Conservation (phyloP, 176 grass and related monocot species). For the Aegilops longissima region DNA sequence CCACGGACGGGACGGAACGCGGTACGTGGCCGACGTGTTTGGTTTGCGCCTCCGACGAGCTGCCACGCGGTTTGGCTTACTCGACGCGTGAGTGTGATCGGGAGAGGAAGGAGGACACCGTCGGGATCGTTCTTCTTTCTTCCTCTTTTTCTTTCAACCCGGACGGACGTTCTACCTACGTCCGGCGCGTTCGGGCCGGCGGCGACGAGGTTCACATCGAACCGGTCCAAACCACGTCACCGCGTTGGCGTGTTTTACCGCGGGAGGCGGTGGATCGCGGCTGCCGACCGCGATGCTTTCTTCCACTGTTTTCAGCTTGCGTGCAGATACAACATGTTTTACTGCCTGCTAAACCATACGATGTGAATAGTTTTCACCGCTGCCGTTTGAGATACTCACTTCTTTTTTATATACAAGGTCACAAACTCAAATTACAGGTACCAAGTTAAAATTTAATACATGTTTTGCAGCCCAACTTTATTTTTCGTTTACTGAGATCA, state of each 20-base stretch:
- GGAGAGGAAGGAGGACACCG: not conserved
- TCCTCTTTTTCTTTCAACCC: not conserved
- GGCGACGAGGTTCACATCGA: constrained; percentile 23
- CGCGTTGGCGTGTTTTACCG: not conserved
- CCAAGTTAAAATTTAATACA: no score
- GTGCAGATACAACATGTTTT: not conserved
- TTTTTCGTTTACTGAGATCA: no score
- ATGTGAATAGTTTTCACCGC: no score
- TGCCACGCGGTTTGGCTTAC: not conserved
- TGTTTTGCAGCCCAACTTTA: no score
- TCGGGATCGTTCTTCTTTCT: not conserved
- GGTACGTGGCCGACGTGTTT: no score
- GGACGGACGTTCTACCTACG: not conserved
- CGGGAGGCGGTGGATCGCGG: not conserved
- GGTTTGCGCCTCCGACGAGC: no score
- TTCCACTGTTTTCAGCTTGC: not conserved
- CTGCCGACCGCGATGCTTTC: not conserved
- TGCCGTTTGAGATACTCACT: no score
- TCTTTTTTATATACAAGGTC: no score
- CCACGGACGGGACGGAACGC: not conserved
- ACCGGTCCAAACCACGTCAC: not conserved
- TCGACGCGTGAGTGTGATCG: not conserved
- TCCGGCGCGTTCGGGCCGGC: not conserved
- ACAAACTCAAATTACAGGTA: no score
- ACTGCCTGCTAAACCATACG: no score